phyloP scores from a whole-genome alignment of 208 protist genomes.

The Vickermania ingenoplastis region DNA sequence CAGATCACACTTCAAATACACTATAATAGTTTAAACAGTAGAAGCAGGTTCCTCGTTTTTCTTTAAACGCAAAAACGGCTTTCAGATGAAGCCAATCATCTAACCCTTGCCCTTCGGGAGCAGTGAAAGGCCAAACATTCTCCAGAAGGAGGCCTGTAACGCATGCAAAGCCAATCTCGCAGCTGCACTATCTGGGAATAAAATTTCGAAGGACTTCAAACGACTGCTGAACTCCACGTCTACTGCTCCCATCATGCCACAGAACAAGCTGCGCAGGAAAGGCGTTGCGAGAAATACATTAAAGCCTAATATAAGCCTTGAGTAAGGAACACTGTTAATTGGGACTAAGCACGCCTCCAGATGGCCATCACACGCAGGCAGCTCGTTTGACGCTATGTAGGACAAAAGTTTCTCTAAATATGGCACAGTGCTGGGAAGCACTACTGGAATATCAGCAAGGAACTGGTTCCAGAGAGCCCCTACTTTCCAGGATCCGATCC shows the following conservation, averaged over 20 bases:
- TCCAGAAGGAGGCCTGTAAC: slow-evolving; percentile 45
- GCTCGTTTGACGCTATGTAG: too few relatives aligned
- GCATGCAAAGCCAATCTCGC: slow-evolving; percentile 45
- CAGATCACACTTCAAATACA: too few relatives aligned
- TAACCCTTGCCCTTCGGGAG: too few relatives aligned
- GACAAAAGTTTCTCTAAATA: too few relatives aligned
- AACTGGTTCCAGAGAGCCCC: background rate
- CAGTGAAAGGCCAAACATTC: slow-evolving; percentile 39
- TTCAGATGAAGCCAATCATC: too few relatives aligned
- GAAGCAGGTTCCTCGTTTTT: too few relatives aligned
- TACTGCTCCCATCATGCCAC: slow-evolving; percentile 43
- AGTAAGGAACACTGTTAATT: too few relatives aligned
- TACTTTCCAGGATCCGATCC: background rate
- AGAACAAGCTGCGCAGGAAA: slow-evolving; percentile 48
- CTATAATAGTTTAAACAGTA: too few relatives aligned
- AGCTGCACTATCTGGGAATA: slow-evolving; percentile 22
- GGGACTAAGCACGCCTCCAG: too few relatives aligned
- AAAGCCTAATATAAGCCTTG: slow-evolving; percentile 35
- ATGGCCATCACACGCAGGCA: too few relatives aligned
- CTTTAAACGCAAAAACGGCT: too few relatives aligned
- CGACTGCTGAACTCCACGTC: slow-evolving; percentile 19
- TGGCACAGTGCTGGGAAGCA: too few relatives aligned
- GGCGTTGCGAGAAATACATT: slow-evolving; percentile 48
- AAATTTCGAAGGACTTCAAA: slow-evolving; percentile 26
- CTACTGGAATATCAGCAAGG: background rate